Evolutionary conservation across 2,329 filamentous ascomycete species (phyloP).

Genomic region (Sarocladium oryzae): DNA sequence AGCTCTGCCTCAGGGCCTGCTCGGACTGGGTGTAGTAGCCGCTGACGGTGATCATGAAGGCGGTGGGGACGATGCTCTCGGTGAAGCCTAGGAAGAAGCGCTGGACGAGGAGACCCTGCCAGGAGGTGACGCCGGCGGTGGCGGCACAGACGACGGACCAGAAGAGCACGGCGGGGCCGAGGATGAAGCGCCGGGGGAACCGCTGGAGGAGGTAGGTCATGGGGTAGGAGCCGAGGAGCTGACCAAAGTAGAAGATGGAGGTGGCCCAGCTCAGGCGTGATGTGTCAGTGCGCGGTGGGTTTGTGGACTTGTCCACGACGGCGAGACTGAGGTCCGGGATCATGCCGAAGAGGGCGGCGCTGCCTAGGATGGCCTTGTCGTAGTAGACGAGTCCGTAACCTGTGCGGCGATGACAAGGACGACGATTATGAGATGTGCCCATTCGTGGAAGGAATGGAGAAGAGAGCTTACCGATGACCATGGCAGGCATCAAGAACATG

Average conservation of each 20-base stretch:
- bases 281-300: constrained; percentile 35
- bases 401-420: too few relatives aligned
- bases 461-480: constrained; percentile 39
- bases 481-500: constrained; percentile 48
- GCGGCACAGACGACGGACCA: constrained; percentile 51
- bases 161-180: constrained; percentile 42
- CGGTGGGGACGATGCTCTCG: constrained; percentile 42
- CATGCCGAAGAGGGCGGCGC: constrained; percentile 54
- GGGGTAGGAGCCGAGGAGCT: constrained; percentile 51
- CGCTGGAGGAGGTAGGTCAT: constrained; percentile 51
- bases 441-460: neutral
- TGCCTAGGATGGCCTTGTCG: constrained; percentile 59
- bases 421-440: too few relatives aligned
- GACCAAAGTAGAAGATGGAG: constrained; percentile 56
- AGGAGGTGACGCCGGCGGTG: constrained; percentile 47
- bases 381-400: constrained; percentile 64
- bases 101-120: constrained; percentile 44
- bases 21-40: constrained; percentile 44
- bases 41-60: constrained; percentile 42
- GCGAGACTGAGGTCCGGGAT: constrained; percentile 46
- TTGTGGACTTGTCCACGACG: constrained; percentile 25
- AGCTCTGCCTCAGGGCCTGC: constrained; percentile 41
- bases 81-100: constrained; percentile 39
- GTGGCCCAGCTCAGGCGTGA: constrained; percentile 53
- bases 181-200: constrained; percentile 44